phyloP scores from a whole-genome alignment of 495 filamentous ascomycete species.

The Podospora sp. region DNA sequence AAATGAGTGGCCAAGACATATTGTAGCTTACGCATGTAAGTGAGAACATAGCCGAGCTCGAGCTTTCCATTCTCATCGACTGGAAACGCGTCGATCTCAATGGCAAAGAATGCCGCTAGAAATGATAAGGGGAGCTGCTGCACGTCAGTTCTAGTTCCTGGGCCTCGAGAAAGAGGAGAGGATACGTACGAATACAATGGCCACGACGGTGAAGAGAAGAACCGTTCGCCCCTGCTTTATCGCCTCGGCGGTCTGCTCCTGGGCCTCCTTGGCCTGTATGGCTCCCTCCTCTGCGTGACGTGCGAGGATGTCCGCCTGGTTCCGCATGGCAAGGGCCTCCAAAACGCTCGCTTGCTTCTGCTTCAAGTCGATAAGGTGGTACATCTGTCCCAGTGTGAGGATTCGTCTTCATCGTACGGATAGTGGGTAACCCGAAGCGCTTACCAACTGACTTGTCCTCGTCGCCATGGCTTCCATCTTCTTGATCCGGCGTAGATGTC shows the following conservation, averaged over 20 bases:
- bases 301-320: neutral
- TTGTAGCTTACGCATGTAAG: neutral
- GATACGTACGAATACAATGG: neutral
- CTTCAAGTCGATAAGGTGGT: slow-evolving; percentile 2
- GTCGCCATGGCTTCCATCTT: neutral
- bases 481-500: neutral
- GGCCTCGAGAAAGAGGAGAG: no score
- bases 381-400: neutral
- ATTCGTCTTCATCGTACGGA: neutral
- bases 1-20: no score
- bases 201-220: slow-evolving; percentile 4
- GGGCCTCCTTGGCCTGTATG: neutral
- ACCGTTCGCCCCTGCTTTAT: slow-evolving; percentile 11
- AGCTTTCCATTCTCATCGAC: slow-evolving; percentile 3
- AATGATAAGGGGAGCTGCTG: slow-evolving; percentile 10
- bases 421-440: neutral
- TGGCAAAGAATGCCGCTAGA: slow-evolving; percentile 5
- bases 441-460: neutral
- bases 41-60: slow-evolving; percentile 7
- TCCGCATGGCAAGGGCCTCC: neutral
- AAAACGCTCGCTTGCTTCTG: slow-evolving; percentile 11
- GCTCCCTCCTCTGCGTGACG: neutral
- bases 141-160: neutral
- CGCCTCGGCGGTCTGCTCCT: neutral
- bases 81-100: neutral